Conservation (phyloP, 441 rosid genomes). For the Macaranga tanarius region DNA sequence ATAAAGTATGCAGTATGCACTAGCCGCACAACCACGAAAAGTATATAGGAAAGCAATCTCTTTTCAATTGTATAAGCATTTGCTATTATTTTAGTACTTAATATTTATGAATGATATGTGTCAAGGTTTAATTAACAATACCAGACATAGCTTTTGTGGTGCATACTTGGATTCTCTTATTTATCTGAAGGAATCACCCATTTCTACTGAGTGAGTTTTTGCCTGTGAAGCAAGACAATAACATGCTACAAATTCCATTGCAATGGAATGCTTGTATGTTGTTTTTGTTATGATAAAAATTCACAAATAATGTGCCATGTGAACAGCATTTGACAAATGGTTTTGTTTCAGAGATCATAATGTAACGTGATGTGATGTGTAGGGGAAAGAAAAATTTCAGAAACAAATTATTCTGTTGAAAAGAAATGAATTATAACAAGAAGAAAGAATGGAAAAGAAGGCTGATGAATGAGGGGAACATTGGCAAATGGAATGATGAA, state of each 20-base stretch:
- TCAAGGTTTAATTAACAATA: no score
- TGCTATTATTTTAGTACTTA: background rate
- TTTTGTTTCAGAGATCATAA: background rate
- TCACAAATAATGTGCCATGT: no score
- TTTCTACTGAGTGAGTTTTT: background rate
- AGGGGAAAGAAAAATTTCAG: background rate
- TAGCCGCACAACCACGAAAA: slow-evolving; percentile 13
- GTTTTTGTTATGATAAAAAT: background rate
- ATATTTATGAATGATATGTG: background rate
- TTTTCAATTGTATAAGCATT: background rate
- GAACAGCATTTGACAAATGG: background rate
- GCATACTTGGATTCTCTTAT: no score
- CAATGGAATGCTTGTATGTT: background rate
- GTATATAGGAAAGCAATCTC: background rate
- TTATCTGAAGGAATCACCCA: no score
- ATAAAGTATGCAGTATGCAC: background rate
- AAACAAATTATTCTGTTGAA: background rate
- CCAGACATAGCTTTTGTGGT: no score
- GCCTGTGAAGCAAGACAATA: background rate
- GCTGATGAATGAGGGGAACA: slow-evolving; percentile 22
- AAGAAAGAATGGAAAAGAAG: slow-evolving; percentile 4
- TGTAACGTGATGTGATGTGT: no score
- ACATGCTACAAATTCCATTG: background rate
- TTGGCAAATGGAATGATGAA: slow-evolving; percentile 18
- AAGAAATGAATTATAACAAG: background rate